These are phyloP conservation scores for Trypanosoma theileri DNA, from an alignment of 208 protist species.

Conservation along the genomic window DNA sequence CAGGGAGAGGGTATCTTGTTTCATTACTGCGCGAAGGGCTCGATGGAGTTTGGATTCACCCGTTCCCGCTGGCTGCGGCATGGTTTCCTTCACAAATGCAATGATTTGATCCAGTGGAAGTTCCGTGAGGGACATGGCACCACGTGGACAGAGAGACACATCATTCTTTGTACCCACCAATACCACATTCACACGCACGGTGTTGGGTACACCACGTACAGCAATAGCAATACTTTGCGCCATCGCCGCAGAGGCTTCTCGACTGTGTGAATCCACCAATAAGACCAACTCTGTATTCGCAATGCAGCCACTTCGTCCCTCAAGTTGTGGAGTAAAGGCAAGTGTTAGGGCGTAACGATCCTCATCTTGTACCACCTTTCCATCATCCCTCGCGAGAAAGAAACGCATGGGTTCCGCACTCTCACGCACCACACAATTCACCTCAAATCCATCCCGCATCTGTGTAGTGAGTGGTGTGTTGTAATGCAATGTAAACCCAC, in stretches of 20 bases:
- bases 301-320: constrained; percentile 15
- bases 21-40: constrained; percentile 37
- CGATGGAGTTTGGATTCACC: constrained; percentile 35
- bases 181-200: constrained; percentile 55
- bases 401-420: constrained; percentile 66
- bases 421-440: constrained; percentile 40
- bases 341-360: constrained; percentile 45
- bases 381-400: constrained; percentile 37
- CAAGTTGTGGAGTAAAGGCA: constrained; percentile 47
- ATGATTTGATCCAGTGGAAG: constrained; percentile 19
- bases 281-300: constrained; percentile 74
- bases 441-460: constrained; percentile 11
- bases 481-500: constrained; percentile 35
- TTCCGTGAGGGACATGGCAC: constrained; percentile 11
- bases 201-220: constrained; percentile 36
- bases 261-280: constrained; percentile 56
- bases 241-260: constrained; percentile 22
- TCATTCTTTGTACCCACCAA: constrained; percentile 29
- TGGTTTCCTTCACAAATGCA: constrained; percentile 6
- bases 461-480: constrained; percentile 23
- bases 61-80: constrained; percentile 28
- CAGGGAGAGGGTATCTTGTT: constrained; percentile 11
- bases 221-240: constrained; percentile 35
- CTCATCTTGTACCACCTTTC: not conserved
- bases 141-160: constrained; percentile 19